Evolutionary conservation across 2,329 filamentous ascomycete species (phyloP), one percentile per base, ranked within the genome.

Genomic region (Calonectria henricotiae): DNA sequence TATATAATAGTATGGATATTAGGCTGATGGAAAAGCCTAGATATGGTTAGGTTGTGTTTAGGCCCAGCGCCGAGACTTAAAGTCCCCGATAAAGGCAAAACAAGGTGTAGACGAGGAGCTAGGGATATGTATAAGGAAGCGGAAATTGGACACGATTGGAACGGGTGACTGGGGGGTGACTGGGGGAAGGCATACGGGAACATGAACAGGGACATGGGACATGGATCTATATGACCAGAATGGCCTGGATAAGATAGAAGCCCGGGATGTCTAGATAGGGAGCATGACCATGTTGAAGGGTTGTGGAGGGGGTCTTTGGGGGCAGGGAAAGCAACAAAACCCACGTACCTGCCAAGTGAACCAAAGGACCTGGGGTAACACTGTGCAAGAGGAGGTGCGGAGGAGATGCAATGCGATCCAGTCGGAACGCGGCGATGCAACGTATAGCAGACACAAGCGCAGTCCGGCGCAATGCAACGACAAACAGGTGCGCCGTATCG

Each of bases 401-500:
- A 65, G 37, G 20, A 27, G 51, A 73, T 65, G 68, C 65, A 54
- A 63, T 73, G 65, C 67, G 67, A 72, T 69, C 49, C 30, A 46
- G 55, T 65, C 67, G 67, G 65, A 67, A 68, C 32, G 62, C 63
- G 55, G 71, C 72, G 74, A 71, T 66, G 67, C 65, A 76, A 70
- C 58, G 72, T 54, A 51, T 49, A 76, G 68, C 60, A 70, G 35
- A 71, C 44, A 62, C 37, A 62, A 55, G 58, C 69, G 69, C 66
- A 71, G 63, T 62, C 69, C 65, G 70, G 71, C 72, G 74, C 68
- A 70, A 76, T 77, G 75, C 73, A 69, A 76, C 70, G 25, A 71
- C 61, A 66, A 70, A 67, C 62, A 70, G 69, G 66, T 67, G 70
- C 63, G 60, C 74, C 65, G 69, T 73, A 77, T 77, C 68, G 62